Evolutionary conservation across 805 yeast genomes (phyloP), one percentile per base, ranked within the genome.

Genomic region (Wickerhamomyces xylosicus): DNA sequence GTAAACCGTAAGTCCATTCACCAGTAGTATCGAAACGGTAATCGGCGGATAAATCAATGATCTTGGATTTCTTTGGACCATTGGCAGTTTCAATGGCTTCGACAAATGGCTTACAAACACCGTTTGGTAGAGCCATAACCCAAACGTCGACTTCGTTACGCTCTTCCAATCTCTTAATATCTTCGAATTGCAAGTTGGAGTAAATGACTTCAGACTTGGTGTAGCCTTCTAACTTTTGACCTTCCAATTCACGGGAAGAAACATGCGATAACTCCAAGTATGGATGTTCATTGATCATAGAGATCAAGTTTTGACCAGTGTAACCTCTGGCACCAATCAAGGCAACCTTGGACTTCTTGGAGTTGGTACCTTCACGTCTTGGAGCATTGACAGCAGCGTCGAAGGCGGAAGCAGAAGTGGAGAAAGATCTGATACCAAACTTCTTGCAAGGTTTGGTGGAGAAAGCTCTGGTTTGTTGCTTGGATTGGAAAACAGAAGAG

Each of bases 101-200:
- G 31, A 84, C 92, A 58, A 84, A 83, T 40, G 87, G 92, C 57
- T 79, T 78, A 57, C 97, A 92, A 31, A 92, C 96, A 36, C 96
- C 97, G 59, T 92, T 92, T 47, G 99, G 99, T 53, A 92, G 72
- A 2, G 98, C 98, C 98, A 94, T 92, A 20, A 94, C 95, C 98
- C 99, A 92, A 38, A 89, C 81, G 54, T 92, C 98, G 42, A 92
- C 85, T 39, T 75, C 84, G 37, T 78, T 75, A 36, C 76, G 66
- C 47, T 77, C 71, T 62, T 90, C 98, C 45, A 92, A 64, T 47
- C 68, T 64, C 54, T 77, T 77, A 47, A 92, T 81, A 51, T 92
- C 97, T 54, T 86, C 96, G 34, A 80, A 72, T 56, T 81, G 89
- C 50, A 92, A 69, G 62, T 89, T 92, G 45, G 85, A 85, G 63